These are phyloP conservation scores for Solanum hybrid DNA, from an alignment of 305 asterid species.

Conservation along the genomic window DNA sequence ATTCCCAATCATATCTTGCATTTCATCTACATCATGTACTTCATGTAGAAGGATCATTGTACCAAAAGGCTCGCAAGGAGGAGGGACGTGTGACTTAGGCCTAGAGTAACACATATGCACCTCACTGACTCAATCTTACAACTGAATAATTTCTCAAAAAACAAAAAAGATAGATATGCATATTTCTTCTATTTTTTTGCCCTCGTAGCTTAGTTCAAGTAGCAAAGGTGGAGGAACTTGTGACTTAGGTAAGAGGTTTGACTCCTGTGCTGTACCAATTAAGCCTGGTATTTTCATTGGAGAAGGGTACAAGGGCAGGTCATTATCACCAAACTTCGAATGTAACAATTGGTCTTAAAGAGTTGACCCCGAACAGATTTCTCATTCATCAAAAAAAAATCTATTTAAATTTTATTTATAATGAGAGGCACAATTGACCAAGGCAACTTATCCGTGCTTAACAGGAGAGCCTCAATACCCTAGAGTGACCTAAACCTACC, in stretches of 20 bases:
- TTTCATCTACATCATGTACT: not conserved
- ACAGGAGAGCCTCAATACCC: not conserved
- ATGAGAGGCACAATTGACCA: not conserved
- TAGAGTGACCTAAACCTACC: not conserved
- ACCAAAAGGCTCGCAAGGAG: not conserved
- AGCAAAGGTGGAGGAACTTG: not conserved
- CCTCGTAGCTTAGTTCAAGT: not conserved
- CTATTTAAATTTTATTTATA: not conserved
- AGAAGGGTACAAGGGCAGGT: not conserved
- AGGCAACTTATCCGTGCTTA: not conserved
- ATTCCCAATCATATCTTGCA: not conserved
- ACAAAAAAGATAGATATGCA: not conserved
- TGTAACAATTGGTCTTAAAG: not conserved
- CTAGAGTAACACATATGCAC: not conserved
- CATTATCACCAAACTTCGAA: not conserved
- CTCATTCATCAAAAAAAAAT: not conserved
- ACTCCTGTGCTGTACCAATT: not conserved
- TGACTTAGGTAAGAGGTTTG: not conserved
- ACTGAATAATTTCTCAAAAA: not conserved
- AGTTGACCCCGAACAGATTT: not conserved
- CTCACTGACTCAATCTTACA: not conserved
- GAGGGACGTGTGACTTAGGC: not conserved
- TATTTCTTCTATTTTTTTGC: not conserved
- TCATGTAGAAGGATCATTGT: not conserved
- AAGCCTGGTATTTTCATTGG: not conserved